Percentiles rank a stretch among this genome's conserved stretches.
Evolutionary conservation across 2,329 filamentous ascomycete species (phyloP).

Genomic region (Colletotrichum gloeosporioides): DNA sequence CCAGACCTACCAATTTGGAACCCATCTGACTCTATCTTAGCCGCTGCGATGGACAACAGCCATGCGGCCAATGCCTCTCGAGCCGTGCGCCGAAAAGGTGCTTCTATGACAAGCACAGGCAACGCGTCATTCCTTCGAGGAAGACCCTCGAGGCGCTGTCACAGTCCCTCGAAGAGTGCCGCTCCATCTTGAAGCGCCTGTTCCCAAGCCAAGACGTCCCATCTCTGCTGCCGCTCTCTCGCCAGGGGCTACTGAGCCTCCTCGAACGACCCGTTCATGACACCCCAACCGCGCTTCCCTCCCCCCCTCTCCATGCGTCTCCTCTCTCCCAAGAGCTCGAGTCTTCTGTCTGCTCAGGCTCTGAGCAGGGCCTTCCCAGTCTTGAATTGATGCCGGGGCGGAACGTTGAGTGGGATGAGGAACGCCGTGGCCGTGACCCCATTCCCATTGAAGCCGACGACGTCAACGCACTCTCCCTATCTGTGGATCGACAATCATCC

Average conservation of each 20-base stretch:
- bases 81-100: conserved; percentile 81
- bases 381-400: conserved; percentile 74
- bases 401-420: conserved; percentile 73
- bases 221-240: conserved; percentile 57
- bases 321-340: conserved; percentile 53
- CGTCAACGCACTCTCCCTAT: conserved; percentile 61
- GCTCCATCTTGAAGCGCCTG: conserved; percentile 64
- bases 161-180: conserved; percentile 70
- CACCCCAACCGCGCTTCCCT: conserved; percentile 48
- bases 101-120: conserved; percentile 81
- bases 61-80: conserved; percentile 82
- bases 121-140: conserved; percentile 77
- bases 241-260: conserved; percentile 64
- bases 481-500: conserved; percentile 63
- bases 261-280: conserved; percentile 53
- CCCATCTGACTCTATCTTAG: conserved; percentile 36
- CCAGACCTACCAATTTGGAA: not conserved
- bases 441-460: conserved; percentile 70
- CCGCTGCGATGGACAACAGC: conserved; percentile 81
- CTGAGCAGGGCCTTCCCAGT: conserved; percentile 51
- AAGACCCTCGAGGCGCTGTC: conserved; percentile 73
- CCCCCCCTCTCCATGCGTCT: conserved; percentile 57
- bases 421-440: conserved; percentile 56
- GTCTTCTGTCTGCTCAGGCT: conserved; percentile 54
- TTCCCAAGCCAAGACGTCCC: conserved; percentile 64